Base-by-base conservation (phyloP, 345 rosid species). In the Punica granatum region DNA sequence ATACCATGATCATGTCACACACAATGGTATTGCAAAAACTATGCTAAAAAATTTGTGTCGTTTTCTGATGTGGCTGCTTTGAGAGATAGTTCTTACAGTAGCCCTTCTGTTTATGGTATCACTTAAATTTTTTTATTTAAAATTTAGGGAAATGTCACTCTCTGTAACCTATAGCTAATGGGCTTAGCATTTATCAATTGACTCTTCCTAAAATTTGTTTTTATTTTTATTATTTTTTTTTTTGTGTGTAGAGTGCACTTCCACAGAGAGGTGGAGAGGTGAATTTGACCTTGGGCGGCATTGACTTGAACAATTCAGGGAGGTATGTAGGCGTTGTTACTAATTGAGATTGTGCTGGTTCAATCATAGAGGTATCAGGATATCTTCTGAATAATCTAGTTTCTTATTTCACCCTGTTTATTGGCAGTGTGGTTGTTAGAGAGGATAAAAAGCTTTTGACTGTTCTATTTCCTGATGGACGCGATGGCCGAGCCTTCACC, bases 401-500 rank as follows among this genome's bases (percentile, higher is more conserved):
- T 73, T 72, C 73, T 72, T 59, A 53, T 56, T 43, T 72, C 63
- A 71, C 67, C 63, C 70, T 54, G 26, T 54, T 54, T 21, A 61
- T 63, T 81, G 84, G 76, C 90, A 94, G 97, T 66, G 97, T 94
- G 67, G 97, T 94, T 75, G 99, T 91, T 46, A 81, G 99, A 83
- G 97, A 91, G 80, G 97, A 94, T 72, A 94, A 94, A 75, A 94
- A 89, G 67, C 79, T 94, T 72, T 75, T 94, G 78, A 94, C 99
- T 49, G 97, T 94, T 31, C 77, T 94, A 70, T 94, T 94, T 80
- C 99, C 99, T 71, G 99, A 94, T 79, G 99, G 99, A 73, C 93
- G 97, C 72, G 99, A 91, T 83, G 99, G 99, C 53, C 87, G 99
- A 80, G 99, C 97, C 64, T 94, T 94, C 79, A 94, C 97, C 56